These are phyloP conservation scores for Exophiala dermatitidis DNA, from an alignment of 2,329 filamentous ascomycete species.

Conservation along the genomic window DNA sequence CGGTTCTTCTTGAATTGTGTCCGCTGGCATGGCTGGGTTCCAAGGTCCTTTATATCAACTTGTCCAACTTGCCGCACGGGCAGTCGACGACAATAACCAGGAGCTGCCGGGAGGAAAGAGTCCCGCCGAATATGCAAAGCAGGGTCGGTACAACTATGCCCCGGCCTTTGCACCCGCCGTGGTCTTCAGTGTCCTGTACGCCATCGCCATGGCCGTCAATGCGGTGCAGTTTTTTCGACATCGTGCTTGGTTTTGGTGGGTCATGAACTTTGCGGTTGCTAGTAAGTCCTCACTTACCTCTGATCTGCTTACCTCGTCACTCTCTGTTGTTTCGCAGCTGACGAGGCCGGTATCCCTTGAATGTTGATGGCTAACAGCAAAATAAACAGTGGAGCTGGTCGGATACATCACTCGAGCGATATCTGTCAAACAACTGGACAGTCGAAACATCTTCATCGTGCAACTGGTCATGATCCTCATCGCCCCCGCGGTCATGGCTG, in stretches of 20 bases:
- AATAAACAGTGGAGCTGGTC: constrained; percentile 32
- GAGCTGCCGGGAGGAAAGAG: constrained; percentile 10
- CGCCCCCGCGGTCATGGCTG: constrained; percentile 42
- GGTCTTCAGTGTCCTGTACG: constrained; percentile 34
- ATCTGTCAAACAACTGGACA: constrained; percentile 14
- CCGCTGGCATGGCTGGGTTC: neutral
- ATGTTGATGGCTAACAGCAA: neutral
- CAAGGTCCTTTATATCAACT: neutral
- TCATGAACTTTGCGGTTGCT: constrained; percentile 38
- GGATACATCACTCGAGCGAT: constrained; percentile 34
- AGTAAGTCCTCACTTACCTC: constrained; percentile 27
- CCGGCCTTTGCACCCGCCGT: constrained; percentile 35
- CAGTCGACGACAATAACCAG: neutral
- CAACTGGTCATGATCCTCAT: constrained; percentile 42
- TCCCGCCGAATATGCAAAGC: constrained; percentile 7
- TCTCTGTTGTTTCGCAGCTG: neutral
- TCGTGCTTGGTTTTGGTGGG: constrained; percentile 39
- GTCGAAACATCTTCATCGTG: constrained; percentile 25
- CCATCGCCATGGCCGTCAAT: constrained; percentile 24
- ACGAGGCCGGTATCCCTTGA: neutral
- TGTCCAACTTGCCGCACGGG: constrained; percentile 3
- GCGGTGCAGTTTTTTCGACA: constrained; percentile 32
- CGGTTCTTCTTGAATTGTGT: neutral
- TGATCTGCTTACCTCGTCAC: neutral
- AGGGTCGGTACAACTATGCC: constrained; percentile 31